phyloP scores from a whole-genome alignment of 1,139 yeast genomes.

The Protomyces pachydermus region DNA sequence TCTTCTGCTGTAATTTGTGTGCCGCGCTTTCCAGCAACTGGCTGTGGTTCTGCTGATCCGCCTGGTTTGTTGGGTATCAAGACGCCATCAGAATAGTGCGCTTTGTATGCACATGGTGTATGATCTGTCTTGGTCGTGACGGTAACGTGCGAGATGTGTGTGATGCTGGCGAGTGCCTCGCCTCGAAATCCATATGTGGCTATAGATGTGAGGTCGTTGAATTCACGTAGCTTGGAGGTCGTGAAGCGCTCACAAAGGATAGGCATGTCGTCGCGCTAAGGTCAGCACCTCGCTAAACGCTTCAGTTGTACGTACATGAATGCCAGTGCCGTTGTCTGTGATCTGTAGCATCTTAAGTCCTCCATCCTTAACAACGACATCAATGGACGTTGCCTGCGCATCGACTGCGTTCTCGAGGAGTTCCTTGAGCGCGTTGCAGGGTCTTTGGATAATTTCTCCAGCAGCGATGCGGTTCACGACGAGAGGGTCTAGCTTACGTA shows the following conservation, averaged over 20 bases:
- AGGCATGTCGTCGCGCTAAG: slow-evolving; percentile 50
- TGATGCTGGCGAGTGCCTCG: slow-evolving; percentile 69
- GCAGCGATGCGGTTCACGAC: slow-evolving; percentile 94
- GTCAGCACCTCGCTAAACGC: slow-evolving; percentile 33
- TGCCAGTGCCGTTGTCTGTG: slow-evolving; percentile 75
- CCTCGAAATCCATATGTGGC: slow-evolving; percentile 76
- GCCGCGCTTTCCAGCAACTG: slow-evolving; percentile 83
- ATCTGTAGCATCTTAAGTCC: slow-evolving; percentile 61
- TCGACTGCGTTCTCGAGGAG: slow-evolving; percentile 76
- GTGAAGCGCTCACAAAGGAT: slow-evolving; percentile 61
- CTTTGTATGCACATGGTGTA: slow-evolving; percentile 59
- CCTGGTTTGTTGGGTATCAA: slow-evolving; percentile 35
- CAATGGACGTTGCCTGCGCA: slow-evolving; percentile 62
- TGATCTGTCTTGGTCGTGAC: slow-evolving; percentile 67
- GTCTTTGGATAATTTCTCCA: slow-evolving; percentile 91
- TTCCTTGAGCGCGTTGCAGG: slow-evolving; percentile 78
- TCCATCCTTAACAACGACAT: slow-evolving; percentile 58
- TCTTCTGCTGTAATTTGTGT: slow-evolving; percentile 75
- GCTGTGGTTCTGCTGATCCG: slow-evolving; percentile 52
- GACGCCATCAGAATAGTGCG: slow-evolving; percentile 38
- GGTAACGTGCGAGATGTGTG: slow-evolving; percentile 58
- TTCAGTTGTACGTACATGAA: slow-evolving; percentile 37
- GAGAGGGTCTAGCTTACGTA: slow-evolving; percentile 50
- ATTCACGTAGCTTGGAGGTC: slow-evolving; percentile 59
- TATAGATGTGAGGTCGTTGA: slow-evolving; percentile 51